Evolutionary conservation across 1,284 basidiomycete genomes (phyloP).

Genomic region (Austroboletus novae-zelandiae): DNA sequence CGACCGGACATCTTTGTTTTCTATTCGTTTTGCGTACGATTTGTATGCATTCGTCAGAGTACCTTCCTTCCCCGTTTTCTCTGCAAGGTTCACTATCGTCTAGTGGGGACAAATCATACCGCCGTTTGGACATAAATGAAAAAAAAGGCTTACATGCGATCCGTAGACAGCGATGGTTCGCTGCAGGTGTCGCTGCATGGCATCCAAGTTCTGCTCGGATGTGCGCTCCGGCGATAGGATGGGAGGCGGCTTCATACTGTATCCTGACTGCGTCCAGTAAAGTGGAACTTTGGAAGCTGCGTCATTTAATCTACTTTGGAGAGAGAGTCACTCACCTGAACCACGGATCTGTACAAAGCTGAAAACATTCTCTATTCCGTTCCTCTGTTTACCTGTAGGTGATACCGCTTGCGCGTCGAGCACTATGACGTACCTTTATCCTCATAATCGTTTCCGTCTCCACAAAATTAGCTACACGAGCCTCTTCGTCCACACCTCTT

Average conservation of each 20-base stretch:
- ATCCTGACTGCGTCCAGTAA: slow-evolving; percentile 85
- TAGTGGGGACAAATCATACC: slow-evolving; percentile 30
- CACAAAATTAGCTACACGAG: slow-evolving; percentile 87
- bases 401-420: background rate
- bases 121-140: background rate
- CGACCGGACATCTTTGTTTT: slow-evolving; percentile 63
- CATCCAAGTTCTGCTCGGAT: slow-evolving; percentile 67
- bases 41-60: slow-evolving; percentile 78
- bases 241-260: slow-evolving; percentile 87
- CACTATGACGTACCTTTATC: slow-evolving; percentile 54
- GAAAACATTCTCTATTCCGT: slow-evolving; percentile 74
- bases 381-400: slow-evolving; percentile 45
- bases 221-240: slow-evolving; percentile 73
- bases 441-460: slow-evolving; percentile 90
- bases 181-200: slow-evolving; percentile 75
- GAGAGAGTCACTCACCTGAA: slow-evolving; percentile 57
- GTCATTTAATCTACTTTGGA: slow-evolving; percentile 2
- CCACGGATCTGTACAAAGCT: slow-evolving; percentile 88
- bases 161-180: slow-evolving; percentile 72
- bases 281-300: slow-evolving; percentile 63
- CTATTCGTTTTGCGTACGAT: slow-evolving; percentile 62
- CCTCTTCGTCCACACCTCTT: slow-evolving; percentile 87
- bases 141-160: slow-evolving; percentile 53
- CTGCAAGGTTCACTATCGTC: slow-evolving; percentile 88
- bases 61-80: slow-evolving; percentile 87